These are phyloP conservation scores for Aspergillus fructus DNA, from an alignment of 2,329 filamentous ascomycete species.

Conservation along the genomic window DNA sequence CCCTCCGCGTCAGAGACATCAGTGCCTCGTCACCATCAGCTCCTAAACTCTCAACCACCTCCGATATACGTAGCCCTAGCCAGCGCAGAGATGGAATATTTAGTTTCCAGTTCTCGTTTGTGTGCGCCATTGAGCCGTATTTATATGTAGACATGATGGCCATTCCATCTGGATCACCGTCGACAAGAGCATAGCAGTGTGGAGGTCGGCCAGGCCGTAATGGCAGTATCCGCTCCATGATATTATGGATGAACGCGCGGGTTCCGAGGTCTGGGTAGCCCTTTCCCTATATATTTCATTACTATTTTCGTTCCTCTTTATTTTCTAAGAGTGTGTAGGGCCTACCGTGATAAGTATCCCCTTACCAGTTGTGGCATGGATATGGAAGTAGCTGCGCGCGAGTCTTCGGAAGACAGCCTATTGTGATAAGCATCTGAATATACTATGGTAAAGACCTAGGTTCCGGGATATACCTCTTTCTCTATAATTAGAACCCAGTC, in stretches of 20 bases:
- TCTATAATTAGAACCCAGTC: constrained; percentile 63
- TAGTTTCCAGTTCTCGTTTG: constrained; percentile 52
- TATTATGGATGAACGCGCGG: constrained; percentile 51
- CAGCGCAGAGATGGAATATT: constrained; percentile 52
- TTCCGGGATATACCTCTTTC: constrained; percentile 54
- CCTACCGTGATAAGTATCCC: constrained; percentile 59
- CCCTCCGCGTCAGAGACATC: constrained; percentile 52
- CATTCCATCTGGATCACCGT: constrained; percentile 63
- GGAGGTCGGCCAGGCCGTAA: constrained; percentile 27
- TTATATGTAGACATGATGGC: constrained; percentile 64
- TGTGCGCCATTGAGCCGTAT: constrained; percentile 57
- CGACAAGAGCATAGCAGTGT: constrained; percentile 56
- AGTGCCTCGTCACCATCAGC: constrained; percentile 25
- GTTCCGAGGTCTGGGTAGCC: constrained; percentile 64
- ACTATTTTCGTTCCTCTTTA: background rate
- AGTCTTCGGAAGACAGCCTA: constrained; percentile 62
- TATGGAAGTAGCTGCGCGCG: constrained; percentile 49
- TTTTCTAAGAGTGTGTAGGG: background rate
- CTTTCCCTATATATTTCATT: constrained; percentile 51
- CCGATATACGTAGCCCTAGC: constrained; percentile 56
- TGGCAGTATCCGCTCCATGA: constrained; percentile 34
- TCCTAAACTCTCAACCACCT: constrained; percentile 33
- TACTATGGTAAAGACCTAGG: background rate
- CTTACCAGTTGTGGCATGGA: constrained; percentile 36
- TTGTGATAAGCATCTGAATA: background rate